Evolutionary conservation across 2,329 filamentous ascomycete species (phyloP), one percentile per base, ranked within the genome.

Genomic region (Chrysosporium queenslandicum): DNA sequence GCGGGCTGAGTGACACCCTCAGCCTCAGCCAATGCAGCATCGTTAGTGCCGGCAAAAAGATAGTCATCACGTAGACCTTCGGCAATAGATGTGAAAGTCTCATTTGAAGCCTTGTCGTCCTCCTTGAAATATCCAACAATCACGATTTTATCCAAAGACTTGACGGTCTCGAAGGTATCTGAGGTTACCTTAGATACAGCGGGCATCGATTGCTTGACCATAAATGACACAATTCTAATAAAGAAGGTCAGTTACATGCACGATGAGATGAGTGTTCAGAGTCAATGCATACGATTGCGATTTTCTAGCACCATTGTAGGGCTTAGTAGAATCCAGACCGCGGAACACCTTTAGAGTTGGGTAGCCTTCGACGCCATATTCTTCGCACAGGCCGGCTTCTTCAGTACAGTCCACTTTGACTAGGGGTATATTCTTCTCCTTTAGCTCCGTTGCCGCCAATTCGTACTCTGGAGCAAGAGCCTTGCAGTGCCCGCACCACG

Each of bases 271-370:
- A 9, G 21, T 41, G 21, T 23, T 32, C 14, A 30, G 21, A 11
- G 40, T 27, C 32, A 41, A 39, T 14, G 72, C 74, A 65, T 70
- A 78, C 76, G 79, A 75, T 71, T 81, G 82, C 59, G 90, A 84
- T 78, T 97, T 95, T 71, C 92, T 82, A 72, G 88, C 85, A 67
- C 92, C 92, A 63, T 78, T 77, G 76, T 98, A 98, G 58, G 90
- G 85, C 59, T 80, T 77, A 68, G 87, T 74, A 68, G 85, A 87
- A 9, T 96, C 87, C 40, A 75, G 72, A 62, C 92, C 91, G 64
- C 91, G 88, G 89, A 98, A 98, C 74, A 98, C 82, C 83, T 97
- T 98, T 68, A 98, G 82, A 60, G 92, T 98, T 58, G 92, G 92
- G 79, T 98, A 98, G 60, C 92, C 92, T 78, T 97, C 89, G 40